Evolutionary conservation across 768 basidiomycete genomes (phyloP).

Genomic region (Paxillus ammoniavirescens): DNA sequence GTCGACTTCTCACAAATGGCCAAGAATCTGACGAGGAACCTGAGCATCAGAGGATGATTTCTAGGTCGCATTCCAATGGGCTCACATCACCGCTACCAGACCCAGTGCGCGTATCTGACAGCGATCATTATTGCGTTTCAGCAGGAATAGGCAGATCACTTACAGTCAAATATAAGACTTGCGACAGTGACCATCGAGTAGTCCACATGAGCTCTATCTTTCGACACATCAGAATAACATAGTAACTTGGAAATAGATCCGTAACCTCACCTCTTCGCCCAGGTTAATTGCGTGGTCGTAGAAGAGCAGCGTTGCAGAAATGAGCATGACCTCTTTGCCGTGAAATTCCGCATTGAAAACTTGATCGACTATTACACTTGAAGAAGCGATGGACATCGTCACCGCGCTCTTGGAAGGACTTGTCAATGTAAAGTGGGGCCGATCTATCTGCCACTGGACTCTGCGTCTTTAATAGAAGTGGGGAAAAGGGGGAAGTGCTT

Average conservation of each 20-base stretch:
- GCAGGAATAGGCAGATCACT: background rate
- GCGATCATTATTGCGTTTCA: background rate
- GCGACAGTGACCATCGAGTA: constrained; percentile 8
- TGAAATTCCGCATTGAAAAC: no score
- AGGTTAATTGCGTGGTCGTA: constrained; percentile 13
- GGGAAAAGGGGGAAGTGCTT: no score
- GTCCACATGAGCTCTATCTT: constrained; percentile 14
- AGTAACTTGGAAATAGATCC: background rate
- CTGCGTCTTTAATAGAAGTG: no score
- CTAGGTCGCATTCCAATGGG: background rate
- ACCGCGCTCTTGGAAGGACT: background rate
- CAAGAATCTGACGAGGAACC: background rate
- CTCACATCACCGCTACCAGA: constrained; percentile 7
- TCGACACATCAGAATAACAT: background rate
- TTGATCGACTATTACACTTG: no score
- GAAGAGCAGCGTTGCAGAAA: constrained; percentile 6
- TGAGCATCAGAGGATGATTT: background rate
- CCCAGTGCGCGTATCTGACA: constrained; percentile 13
- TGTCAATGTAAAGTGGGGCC: background rate
- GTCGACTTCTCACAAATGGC: constrained; percentile 6
- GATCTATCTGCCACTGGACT: background rate
- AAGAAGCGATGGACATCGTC: no score
- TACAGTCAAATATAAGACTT: constrained; percentile 9
- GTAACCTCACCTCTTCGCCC: constrained; percentile 2
- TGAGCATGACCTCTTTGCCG: background rate